Conservation (phyloP, 2,329 filamentous ascomycete species). For the Colletotrichum chrysophilum region DNA sequence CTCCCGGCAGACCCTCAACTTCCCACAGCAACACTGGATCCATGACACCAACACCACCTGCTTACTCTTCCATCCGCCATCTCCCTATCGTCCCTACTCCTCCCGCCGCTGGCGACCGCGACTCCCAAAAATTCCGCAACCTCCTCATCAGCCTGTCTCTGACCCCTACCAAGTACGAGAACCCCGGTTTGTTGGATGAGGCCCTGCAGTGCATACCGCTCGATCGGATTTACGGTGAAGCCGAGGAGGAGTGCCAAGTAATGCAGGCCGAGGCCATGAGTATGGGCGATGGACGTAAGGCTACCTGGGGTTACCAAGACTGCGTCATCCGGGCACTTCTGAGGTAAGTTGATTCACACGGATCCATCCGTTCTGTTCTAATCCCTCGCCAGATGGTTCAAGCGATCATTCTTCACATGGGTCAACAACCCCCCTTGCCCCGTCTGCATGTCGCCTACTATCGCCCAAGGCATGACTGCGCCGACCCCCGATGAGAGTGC, state of each 20-base stretch:
- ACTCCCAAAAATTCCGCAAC: conserved; percentile 78
- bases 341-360: conserved; percentile 47
- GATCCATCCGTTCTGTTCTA: background rate
- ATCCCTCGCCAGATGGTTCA: conserved; percentile 78
- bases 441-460: conserved; percentile 80
- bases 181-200: conserved; percentile 92
- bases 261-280: conserved; percentile 87
- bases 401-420: conserved; percentile 92
- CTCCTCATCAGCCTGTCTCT: conserved; percentile 84
- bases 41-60: conserved; percentile 44
- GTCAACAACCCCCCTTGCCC: conserved; percentile 93
- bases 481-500: conserved; percentile 90
- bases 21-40: conserved; percentile 38
- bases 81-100: conserved; percentile 70
- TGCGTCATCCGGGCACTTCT: conserved; percentile 90
- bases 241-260: conserved; percentile 91
- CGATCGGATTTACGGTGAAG: conserved; percentile 90
- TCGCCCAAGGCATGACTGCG: conserved; percentile 81
- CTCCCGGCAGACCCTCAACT: conserved; percentile 50
- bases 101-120: conserved; percentile 68
- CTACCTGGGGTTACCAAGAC: conserved; percentile 97
- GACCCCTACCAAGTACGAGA: conserved; percentile 94
- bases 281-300: conserved; percentile 78
- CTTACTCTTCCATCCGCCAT: conserved; percentile 55
- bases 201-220: conserved; percentile 86